A percentile compares a stretch with the other conserved stretches of the same genome.
phyloP scores from a whole-genome alignment of 2,329 filamentous ascomycete genomes.

The Monosporascus sp. region DNA sequence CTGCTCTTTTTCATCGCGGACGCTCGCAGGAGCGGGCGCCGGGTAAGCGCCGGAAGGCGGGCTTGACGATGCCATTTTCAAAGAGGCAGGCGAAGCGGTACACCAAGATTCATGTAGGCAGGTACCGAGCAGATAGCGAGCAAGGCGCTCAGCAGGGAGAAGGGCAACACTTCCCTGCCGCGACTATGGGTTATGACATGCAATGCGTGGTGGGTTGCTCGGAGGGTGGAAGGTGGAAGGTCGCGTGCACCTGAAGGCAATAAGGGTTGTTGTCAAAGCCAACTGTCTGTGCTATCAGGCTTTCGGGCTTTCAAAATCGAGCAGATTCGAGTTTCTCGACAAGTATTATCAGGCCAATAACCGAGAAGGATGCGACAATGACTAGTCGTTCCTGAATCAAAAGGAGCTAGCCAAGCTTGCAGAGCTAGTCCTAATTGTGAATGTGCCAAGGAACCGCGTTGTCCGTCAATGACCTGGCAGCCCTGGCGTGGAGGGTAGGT shows the following conservation, averaged over 20 bases:
- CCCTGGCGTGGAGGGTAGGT: too few relatives aligned
- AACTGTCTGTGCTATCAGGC: not conserved
- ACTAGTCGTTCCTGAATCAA: not conserved
- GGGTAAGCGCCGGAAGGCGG: slow-evolving; percentile 35
- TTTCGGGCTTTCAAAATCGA: not conserved
- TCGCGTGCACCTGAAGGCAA: too few relatives aligned
- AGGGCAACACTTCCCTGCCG: not conserved
- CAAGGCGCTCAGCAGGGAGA: not conserved
- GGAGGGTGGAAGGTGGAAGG: too few relatives aligned
- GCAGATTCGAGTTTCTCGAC: not conserved
- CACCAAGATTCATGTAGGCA: not conserved
- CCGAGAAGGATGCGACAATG: not conserved
- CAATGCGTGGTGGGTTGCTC: not conserved
- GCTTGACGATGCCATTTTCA: slow-evolving; percentile 39
- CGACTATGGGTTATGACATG: not conserved
- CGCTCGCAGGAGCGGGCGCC: slow-evolving; percentile 25
- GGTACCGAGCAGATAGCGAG: not conserved
- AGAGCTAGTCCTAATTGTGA: not conserved
- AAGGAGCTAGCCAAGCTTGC: not conserved
- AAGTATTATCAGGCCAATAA: not conserved
- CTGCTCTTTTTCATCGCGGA: slow-evolving; percentile 17
- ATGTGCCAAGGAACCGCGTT: not conserved
- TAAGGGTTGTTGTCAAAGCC: too few relatives aligned
- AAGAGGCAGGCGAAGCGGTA: slow-evolving; percentile 9
- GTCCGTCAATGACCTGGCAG: not conserved